Conservation (phyloP, 495 filamentous ascomycete species). For the Xeromyces bisporus region DNA sequence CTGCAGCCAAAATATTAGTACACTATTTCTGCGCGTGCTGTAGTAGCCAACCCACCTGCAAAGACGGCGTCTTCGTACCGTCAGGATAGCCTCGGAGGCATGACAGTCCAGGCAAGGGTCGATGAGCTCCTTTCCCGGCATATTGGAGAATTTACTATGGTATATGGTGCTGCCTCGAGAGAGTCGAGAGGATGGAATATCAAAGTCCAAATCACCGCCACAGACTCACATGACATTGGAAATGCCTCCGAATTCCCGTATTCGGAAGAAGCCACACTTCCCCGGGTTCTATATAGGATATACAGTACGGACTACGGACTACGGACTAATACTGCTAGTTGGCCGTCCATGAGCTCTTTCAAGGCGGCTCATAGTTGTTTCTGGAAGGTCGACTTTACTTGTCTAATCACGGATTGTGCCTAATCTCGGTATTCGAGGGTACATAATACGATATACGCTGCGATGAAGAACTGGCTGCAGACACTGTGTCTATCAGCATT, state of each 20-base stretch:
- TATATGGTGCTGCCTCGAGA: too few species aligned
- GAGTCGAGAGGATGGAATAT: too few species aligned
- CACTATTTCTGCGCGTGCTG: too few species aligned
- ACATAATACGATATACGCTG: conserved; percentile 13
- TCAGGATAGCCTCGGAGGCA: conserved; percentile 18
- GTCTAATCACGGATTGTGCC: too few species aligned
- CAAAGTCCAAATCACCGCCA: too few species aligned
- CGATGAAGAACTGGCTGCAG: conserved; percentile 38
- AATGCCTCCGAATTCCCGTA: too few species aligned
- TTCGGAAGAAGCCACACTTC: background rate
- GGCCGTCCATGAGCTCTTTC: background rate
- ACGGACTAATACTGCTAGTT: too few species aligned
- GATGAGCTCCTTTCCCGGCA: conserved; percentile 23
- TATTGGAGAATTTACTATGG: conserved; percentile 3
- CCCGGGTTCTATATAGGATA: background rate
- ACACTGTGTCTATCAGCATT: conserved; percentile 32
- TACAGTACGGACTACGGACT: too few species aligned
- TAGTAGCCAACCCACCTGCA: conserved; percentile 31
- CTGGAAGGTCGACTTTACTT: too few species aligned
- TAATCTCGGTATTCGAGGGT: too few species aligned
- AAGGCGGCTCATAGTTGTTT: background rate
- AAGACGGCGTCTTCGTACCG: conserved; percentile 25
- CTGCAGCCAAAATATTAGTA: too few species aligned
- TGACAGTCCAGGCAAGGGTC: conserved; percentile 26
- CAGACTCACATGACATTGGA: too few species aligned